phyloP scores from a whole-genome alignment of 495 filamentous ascomycete species.

The Apiosordaria backusii region DNA sequence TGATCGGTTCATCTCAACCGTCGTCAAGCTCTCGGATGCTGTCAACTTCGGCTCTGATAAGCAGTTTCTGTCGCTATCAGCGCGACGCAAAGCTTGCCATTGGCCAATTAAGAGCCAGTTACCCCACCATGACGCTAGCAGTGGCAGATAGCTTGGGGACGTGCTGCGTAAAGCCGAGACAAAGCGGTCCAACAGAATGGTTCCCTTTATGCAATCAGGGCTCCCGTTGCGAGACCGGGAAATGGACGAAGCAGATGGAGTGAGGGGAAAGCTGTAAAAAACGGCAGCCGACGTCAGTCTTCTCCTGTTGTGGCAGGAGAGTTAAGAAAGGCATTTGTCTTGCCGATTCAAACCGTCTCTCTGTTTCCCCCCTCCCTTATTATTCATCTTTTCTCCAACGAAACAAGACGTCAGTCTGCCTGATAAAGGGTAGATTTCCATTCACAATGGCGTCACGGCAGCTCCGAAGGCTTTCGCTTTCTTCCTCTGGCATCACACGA shows the following conservation, averaged over 20 bases:
- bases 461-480: conserved; percentile 18
- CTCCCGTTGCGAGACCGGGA: not conserved
- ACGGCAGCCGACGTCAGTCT: not conserved
- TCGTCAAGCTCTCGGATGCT: not conserved
- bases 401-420: conserved; percentile 3
- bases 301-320: not conserved
- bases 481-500: conserved; percentile 21
- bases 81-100: not conserved
- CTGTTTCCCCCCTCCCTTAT: not conserved
- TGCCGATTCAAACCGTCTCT: conserved; percentile 18
- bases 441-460: conserved; percentile 26
- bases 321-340: not conserved
- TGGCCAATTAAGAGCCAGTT: conserved; percentile 21
- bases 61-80: not conserved
- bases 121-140: conserved; percentile 15
- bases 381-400: conserved; percentile 6
- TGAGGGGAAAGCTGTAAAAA: conserved; percentile 14
- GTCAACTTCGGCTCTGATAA: not conserved
- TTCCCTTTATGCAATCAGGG: not conserved
- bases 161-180: conserved; percentile 27
- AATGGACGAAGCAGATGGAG: conserved; percentile 3
- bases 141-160: conserved; percentile 4
- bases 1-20: not conserved
- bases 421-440: not conserved
- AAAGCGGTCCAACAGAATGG: conserved; percentile 26